phyloP scores from a whole-genome alignment of 805 yeast species.

The Pichia nanzhaoensis region DNA sequence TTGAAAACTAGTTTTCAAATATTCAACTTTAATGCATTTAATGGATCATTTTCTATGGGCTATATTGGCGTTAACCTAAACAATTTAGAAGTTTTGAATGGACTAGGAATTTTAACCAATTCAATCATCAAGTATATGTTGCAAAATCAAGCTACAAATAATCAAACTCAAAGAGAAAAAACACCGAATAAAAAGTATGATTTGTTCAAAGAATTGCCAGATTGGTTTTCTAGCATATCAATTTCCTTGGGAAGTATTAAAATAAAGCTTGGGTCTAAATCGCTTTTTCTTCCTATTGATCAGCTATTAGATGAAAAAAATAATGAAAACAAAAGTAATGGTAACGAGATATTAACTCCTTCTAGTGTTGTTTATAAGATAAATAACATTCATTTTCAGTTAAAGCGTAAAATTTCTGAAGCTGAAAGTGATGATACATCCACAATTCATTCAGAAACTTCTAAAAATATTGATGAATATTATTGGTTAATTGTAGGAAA shows the following conservation, averaged over 20 bases:
- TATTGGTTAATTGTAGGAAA: constrained; percentile 8
- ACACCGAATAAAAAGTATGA: constrained; percentile 8
- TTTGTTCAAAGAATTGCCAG: constrained; percentile 29
- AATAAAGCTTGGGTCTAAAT: constrained; percentile 17
- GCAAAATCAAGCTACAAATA: background rate
- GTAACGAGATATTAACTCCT: constrained; percentile 5
- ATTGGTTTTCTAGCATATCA: constrained; percentile 27
- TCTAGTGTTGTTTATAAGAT: constrained; percentile 5
- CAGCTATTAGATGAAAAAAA: constrained; percentile 9
- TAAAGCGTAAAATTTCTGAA: background rate
- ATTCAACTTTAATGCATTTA: background rate
- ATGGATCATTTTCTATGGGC: background rate
- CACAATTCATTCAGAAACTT: constrained; percentile 1
- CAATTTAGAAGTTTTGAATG: constrained; percentile 26
- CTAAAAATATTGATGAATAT: constrained; percentile 9
- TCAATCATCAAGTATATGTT: background rate
- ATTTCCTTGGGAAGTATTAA: constrained; percentile 14
- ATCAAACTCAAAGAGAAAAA: background rate
- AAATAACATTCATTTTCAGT: background rate
- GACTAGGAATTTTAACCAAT: constrained; percentile 9
- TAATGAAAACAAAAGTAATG: background rate
- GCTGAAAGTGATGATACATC: constrained; percentile 6
- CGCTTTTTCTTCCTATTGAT: constrained; percentile 17
- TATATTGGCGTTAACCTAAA: constrained; percentile 22
- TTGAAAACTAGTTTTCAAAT: constrained; percentile 10